Conservation (phyloP, 1,284 basidiomycete species). For the Ceratobasidium sp. region DNA sequence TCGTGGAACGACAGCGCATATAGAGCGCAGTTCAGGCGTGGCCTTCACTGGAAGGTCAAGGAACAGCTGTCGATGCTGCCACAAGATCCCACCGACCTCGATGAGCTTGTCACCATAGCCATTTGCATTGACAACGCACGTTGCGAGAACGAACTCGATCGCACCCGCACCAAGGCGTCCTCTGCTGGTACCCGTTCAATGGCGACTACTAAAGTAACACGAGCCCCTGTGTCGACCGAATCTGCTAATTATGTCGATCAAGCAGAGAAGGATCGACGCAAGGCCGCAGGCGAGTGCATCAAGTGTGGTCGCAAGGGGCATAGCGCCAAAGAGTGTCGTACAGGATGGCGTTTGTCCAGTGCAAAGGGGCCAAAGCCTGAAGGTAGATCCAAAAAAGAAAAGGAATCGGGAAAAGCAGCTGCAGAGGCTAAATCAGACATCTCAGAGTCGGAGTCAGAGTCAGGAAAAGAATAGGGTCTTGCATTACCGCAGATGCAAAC, state of each 20-base stretch:
- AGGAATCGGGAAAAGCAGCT: background rate
- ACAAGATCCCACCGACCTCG: background rate
- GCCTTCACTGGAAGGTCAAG: conserved; percentile 1
- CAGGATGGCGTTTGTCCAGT: background rate
- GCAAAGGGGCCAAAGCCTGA: background rate
- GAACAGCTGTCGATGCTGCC: background rate
- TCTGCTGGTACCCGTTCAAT: background rate
- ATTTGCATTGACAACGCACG: background rate
- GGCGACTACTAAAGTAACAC: background rate
- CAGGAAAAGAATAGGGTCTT: background rate
- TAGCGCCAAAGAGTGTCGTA: background rate
- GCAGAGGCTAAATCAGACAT: background rate
- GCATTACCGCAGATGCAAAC: background rate
- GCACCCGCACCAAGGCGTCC: background rate
- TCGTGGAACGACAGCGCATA: background rate
- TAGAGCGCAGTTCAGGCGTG: background rate
- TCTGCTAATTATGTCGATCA: background rate
- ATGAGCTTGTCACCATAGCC: background rate
- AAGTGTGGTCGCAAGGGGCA: conserved; percentile 2
- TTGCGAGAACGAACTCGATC: background rate
- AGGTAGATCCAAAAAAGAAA: background rate
- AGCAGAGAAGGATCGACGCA: background rate
- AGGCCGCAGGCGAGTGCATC: background rate
- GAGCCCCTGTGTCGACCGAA: background rate
- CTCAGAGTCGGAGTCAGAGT: background rate